Conservation (phyloP, 768 basidiomycete species). For the Boletus vermiculosoides region DNA sequence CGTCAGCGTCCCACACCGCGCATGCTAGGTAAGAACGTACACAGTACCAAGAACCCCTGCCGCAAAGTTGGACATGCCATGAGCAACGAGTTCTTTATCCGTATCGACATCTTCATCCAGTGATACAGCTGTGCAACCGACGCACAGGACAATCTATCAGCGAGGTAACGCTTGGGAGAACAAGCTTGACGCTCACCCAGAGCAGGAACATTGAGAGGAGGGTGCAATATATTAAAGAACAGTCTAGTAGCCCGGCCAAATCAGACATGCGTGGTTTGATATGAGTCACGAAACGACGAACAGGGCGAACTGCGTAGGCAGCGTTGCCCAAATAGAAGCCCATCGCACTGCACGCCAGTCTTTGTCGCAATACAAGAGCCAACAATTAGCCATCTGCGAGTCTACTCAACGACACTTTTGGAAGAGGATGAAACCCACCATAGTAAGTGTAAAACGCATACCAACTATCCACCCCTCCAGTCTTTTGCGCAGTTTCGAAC, state of each 20-base stretch:
- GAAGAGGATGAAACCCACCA: constrained; percentile 43
- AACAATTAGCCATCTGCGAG: background rate
- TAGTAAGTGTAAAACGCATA: constrained; percentile 83
- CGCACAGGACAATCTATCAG: background rate
- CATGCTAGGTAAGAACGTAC: constrained; percentile 39
- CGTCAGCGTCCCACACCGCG: constrained; percentile 1
- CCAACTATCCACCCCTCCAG: constrained; percentile 49
- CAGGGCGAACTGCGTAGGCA: constrained; percentile 95
- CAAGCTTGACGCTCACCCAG: constrained; percentile 48
- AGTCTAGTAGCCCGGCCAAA: constrained; percentile 44
- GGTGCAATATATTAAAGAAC: constrained; percentile 84
- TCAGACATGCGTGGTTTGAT: constrained; percentile 4
- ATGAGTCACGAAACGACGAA: constrained; percentile 38
- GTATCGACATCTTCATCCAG: constrained; percentile 88
- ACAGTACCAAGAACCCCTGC: constrained; percentile 82
- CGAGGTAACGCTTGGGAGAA: background rate
- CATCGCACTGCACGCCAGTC: constrained; percentile 63
- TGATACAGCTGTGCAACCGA: constrained; percentile 65
- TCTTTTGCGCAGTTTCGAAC: constrained; percentile 57
- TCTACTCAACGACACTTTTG: background rate
- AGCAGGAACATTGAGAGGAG: constrained; percentile 87
- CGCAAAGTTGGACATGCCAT: constrained; percentile 87
- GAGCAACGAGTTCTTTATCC: constrained; percentile 87
- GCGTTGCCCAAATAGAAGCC: constrained; percentile 69
- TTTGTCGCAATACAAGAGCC: constrained; percentile 24